Conservation (phyloP, 2,329 filamentous ascomycete genomes). For the Pseudogymnoascus sp. region DNA sequence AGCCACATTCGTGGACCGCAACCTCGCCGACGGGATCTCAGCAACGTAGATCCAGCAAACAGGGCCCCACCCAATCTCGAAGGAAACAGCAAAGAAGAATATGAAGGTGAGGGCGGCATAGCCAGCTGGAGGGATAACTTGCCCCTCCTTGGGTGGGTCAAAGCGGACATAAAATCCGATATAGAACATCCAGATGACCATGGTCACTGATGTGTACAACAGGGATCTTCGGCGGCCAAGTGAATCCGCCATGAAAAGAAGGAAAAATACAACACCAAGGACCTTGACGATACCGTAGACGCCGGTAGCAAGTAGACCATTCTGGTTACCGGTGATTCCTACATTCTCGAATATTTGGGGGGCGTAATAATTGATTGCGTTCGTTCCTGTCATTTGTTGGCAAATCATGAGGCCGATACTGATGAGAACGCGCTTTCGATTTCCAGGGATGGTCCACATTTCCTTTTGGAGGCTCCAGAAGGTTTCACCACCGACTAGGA, state of each 20-base stretch:
- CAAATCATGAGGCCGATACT: conserved; percentile 55
- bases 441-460: conserved; percentile 36
- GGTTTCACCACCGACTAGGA: conserved; percentile 40
- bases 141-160: conserved; percentile 39
- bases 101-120: conserved; percentile 63
- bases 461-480: conserved; percentile 20
- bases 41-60: conserved; percentile 64
- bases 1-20: conserved; percentile 57
- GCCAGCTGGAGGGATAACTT: conserved; percentile 35
- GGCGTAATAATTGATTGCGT: conserved; percentile 52
- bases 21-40: conserved; percentile 59
- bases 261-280: conserved; percentile 53
- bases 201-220: conserved; percentile 39
- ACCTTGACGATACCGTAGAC: conserved; percentile 67
- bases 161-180: conserved; percentile 60
- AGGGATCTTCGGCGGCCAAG: conserved; percentile 53
- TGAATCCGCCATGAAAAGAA: conserved; percentile 57
- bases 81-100: conserved; percentile 62
- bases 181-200: conserved; percentile 56
- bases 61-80: conserved; percentile 61
- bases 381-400: conserved; percentile 60
- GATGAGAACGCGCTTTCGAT: conserved; percentile 52
- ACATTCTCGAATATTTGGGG: conserved; percentile 61
- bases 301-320: conserved; percentile 61
- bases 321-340: conserved; percentile 50